Conservation (phyloP, 164 flowering plant species). For the Saururus chinensis region DNA sequence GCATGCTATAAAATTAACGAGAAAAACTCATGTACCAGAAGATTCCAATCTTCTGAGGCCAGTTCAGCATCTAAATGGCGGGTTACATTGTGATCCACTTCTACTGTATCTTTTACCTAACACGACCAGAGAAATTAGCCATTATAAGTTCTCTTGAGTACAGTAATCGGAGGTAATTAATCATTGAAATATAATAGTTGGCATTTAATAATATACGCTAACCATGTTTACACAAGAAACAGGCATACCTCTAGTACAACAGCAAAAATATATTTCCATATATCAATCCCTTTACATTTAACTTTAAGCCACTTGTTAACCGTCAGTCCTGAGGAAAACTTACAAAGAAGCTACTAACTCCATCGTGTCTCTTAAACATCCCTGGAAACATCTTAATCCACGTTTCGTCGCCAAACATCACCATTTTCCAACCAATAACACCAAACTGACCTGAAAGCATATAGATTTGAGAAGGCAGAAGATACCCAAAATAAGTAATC, state of each 20-base stretch:
- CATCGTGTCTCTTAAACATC: slow-evolving; percentile 69
- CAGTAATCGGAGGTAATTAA: too few relatives aligned
- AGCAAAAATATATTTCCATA: not conserved
- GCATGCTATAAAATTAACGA: not conserved
- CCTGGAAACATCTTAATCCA: slow-evolving; percentile 96
- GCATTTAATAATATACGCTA: too few relatives aligned
- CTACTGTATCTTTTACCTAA: slow-evolving; percentile 91
- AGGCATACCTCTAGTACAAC: not conserved
- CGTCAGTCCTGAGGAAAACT: slow-evolving; percentile 9
- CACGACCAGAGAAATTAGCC: not conserved
- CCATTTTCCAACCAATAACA: slow-evolving; percentile 74
- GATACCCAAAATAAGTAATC: not conserved
- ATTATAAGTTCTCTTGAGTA: not conserved
- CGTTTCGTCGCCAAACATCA: slow-evolving; percentile 96
- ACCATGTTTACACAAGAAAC: not conserved
- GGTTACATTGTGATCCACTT: slow-evolving; percentile 91
- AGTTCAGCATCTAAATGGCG: slow-evolving; percentile 78
- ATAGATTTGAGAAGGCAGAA: not conserved
- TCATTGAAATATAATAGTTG: not conserved
- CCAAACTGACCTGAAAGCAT: slow-evolving; percentile 50
- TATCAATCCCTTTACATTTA: not conserved
- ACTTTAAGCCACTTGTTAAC: not conserved
- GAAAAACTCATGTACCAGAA: slow-evolving; percentile 41
- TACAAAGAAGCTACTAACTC: slow-evolving; percentile 94
- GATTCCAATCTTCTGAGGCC: slow-evolving; percentile 58